phyloP scores from a whole-genome alignment of 1,284 basidiomycete species.

The Phylloporus sp. region DNA sequence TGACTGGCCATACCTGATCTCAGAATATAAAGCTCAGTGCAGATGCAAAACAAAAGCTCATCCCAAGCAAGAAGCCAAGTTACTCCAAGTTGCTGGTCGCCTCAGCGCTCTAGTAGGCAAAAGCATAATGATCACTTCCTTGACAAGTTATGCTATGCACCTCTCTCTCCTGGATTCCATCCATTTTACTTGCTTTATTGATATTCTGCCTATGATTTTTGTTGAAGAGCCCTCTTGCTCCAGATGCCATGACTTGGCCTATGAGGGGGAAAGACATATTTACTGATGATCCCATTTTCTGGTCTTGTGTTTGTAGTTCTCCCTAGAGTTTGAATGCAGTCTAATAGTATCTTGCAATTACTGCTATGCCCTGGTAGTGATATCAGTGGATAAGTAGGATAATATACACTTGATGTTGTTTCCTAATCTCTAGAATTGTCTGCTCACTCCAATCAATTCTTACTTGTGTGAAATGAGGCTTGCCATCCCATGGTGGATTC shows the following conservation, averaged over 20 bases:
- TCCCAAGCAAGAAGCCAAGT: constrained; percentile 43
- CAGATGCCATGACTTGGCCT: constrained; percentile 5
- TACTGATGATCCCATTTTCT: constrained; percentile 30
- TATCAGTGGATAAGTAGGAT: no score
- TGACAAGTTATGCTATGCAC: background rate
- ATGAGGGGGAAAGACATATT: constrained; percentile 37
- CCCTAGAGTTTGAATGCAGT: no score
- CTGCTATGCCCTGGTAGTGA: background rate
- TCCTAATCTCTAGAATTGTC: no score
- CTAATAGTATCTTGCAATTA: no score
- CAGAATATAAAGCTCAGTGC: constrained; percentile 49
- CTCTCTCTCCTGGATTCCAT: background rate
- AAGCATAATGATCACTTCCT: background rate
- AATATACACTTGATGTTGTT: no score
- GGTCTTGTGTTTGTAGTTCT: no score
- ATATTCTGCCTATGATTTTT: background rate
- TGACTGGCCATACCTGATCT: constrained; percentile 55
- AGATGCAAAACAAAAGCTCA: constrained; percentile 42
- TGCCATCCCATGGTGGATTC: no score
- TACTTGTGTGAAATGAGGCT: no score
- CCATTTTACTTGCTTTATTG: background rate
- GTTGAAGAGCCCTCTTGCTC: background rate
- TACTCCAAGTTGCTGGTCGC: constrained; percentile 36
- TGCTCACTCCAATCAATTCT: no score
- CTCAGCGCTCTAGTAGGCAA: constrained; percentile 32